phyloP scores from a whole-genome alignment of 441 rosid species.

The Bocquillonia castaneifolia region DNA sequence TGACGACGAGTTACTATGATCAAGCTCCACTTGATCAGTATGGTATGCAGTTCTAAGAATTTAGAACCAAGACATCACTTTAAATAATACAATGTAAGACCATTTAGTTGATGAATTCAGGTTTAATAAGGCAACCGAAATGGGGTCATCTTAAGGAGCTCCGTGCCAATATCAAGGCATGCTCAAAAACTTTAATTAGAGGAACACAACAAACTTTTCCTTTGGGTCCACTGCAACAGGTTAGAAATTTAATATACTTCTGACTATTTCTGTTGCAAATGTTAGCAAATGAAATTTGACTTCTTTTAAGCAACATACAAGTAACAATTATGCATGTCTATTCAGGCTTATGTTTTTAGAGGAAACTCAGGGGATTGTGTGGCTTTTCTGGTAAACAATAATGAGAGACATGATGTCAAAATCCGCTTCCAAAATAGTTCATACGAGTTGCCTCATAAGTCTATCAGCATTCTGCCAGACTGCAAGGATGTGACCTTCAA shows the following conservation, averaged over 20 bases:
- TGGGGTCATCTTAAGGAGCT: conserved; percentile 73
- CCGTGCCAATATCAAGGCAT: conserved; percentile 51
- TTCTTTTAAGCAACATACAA: neutral
- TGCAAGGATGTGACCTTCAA: conserved; percentile 60
- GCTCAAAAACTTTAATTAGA: conserved; percentile 47
- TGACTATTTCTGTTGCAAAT: neutral
- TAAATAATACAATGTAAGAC: conserved; percentile 6
- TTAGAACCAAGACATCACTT: conserved; percentile 1
- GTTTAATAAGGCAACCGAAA: conserved; percentile 63
- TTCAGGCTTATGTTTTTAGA: conserved; percentile 60
- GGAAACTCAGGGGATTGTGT: conserved; percentile 45
- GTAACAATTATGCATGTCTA: neutral
- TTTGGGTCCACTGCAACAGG: conserved; percentile 50
- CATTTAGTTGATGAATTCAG: conserved; percentile 31
- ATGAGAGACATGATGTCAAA: conserved; percentile 17
- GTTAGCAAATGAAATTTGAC: neutral
- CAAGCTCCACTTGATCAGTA: conserved; percentile 80
- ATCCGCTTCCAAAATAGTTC: conserved; percentile 44
- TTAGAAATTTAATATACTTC: conserved; percentile 26
- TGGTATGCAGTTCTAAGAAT: conserved; percentile 34
- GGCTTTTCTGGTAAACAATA: conserved; percentile 58
- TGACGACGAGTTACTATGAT: conserved; percentile 64
- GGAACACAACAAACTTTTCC: conserved; percentile 32
- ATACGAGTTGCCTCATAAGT: conserved; percentile 44
- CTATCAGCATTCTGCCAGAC: conserved; percentile 66